Conservation (phyloP, 371 early-diverging fungal species). For the Zopfochytrium polystomum region DNA sequence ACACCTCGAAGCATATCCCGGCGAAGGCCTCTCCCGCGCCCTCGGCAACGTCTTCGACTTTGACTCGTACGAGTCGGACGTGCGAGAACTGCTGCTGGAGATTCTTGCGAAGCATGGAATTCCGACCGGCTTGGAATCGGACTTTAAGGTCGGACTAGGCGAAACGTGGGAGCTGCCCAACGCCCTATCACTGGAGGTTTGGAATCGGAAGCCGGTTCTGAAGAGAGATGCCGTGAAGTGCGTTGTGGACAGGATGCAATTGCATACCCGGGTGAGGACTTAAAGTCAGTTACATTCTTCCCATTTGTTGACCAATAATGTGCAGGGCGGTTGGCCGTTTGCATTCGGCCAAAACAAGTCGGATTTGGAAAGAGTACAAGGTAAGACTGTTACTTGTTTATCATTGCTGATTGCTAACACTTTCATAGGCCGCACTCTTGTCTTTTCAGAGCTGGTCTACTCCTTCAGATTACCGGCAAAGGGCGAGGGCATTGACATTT, state of each 20-base stretch:
- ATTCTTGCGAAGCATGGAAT: constrained; percentile 14
- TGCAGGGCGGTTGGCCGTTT: too few relatives aligned
- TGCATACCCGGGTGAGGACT: too few relatives aligned
- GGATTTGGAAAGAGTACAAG: too few relatives aligned
- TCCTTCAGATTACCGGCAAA: constrained; percentile 67
- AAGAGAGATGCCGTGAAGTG: too few relatives aligned
- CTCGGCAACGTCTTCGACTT: constrained; percentile 83
- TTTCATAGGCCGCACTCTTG: constrained; percentile 50
- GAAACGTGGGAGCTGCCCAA: constrained; percentile 52
- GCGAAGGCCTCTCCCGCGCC: constrained; percentile 68
- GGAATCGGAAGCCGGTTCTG: too few relatives aligned
- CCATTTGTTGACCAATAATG: too few relatives aligned
- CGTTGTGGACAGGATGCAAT: too few relatives aligned
- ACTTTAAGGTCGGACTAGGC: constrained; percentile 65
- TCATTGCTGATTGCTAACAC: too few relatives aligned
- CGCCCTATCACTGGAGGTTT: constrained; percentile 58
- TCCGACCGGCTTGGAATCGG: constrained; percentile 38
- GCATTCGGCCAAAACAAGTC: too few relatives aligned
- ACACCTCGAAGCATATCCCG: constrained; percentile 71
- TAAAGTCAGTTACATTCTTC: too few relatives aligned
- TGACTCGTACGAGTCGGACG: constrained; percentile 56
- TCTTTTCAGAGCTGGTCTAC: constrained; percentile 68
- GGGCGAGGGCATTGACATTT: constrained; percentile 70
- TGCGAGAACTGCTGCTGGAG: not conserved
- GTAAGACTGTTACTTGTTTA: too few relatives aligned